Conservation (phyloP, 768 basidiomycete species). For the Tricholoma hemisulphureum region DNA sequence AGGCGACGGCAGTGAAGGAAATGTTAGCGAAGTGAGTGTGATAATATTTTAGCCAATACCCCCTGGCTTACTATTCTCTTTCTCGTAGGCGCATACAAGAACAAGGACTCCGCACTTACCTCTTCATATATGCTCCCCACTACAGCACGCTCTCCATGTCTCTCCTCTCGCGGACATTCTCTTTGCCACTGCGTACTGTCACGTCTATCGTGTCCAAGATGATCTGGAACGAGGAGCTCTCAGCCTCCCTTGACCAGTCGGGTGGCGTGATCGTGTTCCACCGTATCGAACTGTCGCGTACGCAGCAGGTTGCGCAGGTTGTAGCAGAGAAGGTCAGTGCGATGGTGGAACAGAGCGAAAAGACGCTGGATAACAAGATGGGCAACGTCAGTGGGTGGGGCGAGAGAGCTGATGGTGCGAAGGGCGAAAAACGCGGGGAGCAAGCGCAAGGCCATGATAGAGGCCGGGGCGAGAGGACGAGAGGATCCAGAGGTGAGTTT, state of each 20-base stretch:
- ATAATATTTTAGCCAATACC: constrained; percentile 1
- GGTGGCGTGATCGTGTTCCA: constrained; percentile 92
- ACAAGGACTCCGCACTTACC: constrained; percentile 92
- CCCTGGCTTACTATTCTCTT: constrained; percentile 7
- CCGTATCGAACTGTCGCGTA: constrained; percentile 80
- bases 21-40: constrained; percentile 84
- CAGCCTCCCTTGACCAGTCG: constrained; percentile 90
- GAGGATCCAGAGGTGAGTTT: constrained; percentile 58
- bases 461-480: constrained; percentile 67
- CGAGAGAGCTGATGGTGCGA: constrained; percentile 65
- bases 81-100: constrained; percentile 88
- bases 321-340: constrained; percentile 84
- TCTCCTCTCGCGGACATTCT: constrained; percentile 85
- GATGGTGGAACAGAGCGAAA: constrained; percentile 92
- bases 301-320: constrained; percentile 86
- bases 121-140: constrained; percentile 96
- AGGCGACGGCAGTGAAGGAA: constrained; percentile 81
- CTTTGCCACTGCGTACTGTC: constrained; percentile 74
- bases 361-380: constrained; percentile 80
- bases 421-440: constrained; percentile 79
- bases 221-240: constrained; percentile 97
- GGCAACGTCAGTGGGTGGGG: constrained; percentile 64
- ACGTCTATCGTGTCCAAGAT: constrained; percentile 94
- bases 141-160: constrained; percentile 90
- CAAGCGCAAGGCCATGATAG: constrained; percentile 69